Conservation (phyloP, 2,329 filamentous ascomycete genomes). For the Aurifilum marmelostoma region DNA sequence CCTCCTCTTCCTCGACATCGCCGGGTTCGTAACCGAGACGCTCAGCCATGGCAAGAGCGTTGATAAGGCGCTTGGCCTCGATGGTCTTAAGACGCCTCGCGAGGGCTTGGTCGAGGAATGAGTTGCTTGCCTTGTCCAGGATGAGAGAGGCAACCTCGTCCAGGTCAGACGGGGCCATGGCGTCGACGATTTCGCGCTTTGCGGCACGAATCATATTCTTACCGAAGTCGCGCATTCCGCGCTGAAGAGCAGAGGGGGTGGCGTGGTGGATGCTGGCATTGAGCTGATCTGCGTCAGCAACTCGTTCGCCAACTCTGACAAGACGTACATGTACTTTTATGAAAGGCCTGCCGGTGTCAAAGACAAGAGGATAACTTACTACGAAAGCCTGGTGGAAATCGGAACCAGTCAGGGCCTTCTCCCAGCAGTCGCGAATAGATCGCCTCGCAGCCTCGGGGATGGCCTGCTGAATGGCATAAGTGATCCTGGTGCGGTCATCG, state of each 20-base stretch:
- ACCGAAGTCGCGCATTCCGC: conserved; percentile 51
- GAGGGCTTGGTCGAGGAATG: conserved; percentile 57
- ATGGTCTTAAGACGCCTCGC: conserved; percentile 57
- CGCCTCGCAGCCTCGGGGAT: conserved; percentile 51
- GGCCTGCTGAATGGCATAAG: conserved; percentile 45
- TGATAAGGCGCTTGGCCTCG: conserved; percentile 57
- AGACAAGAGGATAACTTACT: conserved; percentile 44
- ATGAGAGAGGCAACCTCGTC: conserved; percentile 51
- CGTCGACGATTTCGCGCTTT: conserved; percentile 46
- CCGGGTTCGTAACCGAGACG: conserved; percentile 58
- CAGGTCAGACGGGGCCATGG: conserved; percentile 46
- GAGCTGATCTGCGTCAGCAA: conserved; percentile 40
- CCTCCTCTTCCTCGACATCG: conserved; percentile 47
- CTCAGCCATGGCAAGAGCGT: conserved; percentile 59
- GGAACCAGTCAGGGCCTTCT: conserved; percentile 53
- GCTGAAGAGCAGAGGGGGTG: conserved; percentile 40
- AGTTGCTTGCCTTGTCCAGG: conserved; percentile 49
- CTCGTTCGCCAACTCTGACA: no score
- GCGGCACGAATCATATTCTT: conserved; percentile 45
- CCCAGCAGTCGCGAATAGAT: conserved; percentile 54
- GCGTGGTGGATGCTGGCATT: conserved; percentile 55
- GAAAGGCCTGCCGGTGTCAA: no score
- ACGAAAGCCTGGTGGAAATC: conserved; percentile 58
- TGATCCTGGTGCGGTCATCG: conserved; percentile 45
- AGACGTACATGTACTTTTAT: no score